A percentile compares a stretch with the other conserved stretches of the same genome.
Evolutionary conservation across 441 rosid species (phyloP).

Genomic region (Pelargonium fulgidum): DNA sequence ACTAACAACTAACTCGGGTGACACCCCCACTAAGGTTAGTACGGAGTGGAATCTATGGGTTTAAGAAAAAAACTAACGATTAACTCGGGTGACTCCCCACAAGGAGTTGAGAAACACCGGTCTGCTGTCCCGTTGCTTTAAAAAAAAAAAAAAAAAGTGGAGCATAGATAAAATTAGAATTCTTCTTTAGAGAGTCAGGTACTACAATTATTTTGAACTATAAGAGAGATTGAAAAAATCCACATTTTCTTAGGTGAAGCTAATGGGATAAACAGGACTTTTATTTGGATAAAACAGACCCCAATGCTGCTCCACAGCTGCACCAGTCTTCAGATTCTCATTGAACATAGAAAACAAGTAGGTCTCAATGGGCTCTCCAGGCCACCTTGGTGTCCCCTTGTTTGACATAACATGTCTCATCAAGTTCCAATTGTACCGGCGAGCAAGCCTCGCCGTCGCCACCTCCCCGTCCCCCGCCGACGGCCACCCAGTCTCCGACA

Average conservation of each 20-base stretch:
- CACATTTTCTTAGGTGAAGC: neutral
- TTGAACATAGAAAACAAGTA: slow-evolving; percentile 1
- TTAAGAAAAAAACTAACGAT: too few species aligned
- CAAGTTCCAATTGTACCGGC: slow-evolving; percentile 1
- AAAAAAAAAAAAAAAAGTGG: too few species aligned
- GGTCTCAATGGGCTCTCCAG: neutral
- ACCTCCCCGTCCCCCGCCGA: neutral
- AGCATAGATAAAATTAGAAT: too few species aligned
- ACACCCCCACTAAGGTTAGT: too few species aligned
- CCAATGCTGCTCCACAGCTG: neutral
- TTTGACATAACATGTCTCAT: neutral
- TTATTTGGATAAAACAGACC: neutral
- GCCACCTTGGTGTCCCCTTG: slow-evolving; percentile 7
- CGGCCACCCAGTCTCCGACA: slow-evolving; percentile 8
- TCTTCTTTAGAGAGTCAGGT: too few species aligned
- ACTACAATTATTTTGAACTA: too few species aligned
- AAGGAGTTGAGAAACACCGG: too few species aligned
- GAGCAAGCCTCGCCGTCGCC: neutral
- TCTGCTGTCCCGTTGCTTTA: too few species aligned
- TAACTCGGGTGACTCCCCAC: too few species aligned
- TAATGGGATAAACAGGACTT: neutral
- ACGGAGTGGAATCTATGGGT: too few species aligned
- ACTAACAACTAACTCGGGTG: too few species aligned
- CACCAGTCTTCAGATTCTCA: neutral
- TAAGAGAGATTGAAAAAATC: too few species aligned